Base-by-base conservation (phyloP, 2,329 filamentous ascomycete genomes). In the Tolypocladium nubicola region DNA sequence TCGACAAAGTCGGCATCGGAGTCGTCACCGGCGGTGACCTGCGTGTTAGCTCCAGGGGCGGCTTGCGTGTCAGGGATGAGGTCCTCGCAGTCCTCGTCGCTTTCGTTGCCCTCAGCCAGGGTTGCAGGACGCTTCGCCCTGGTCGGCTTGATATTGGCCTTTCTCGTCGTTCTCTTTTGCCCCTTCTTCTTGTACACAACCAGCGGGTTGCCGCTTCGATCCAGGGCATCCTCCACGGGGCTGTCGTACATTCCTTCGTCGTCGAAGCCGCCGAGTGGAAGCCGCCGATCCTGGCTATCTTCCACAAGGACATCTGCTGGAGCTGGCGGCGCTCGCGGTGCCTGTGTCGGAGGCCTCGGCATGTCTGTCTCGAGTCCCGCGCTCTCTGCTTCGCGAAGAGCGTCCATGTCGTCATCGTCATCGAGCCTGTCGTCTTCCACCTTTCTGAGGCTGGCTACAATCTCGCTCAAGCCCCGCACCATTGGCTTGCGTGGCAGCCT, bases 181-280 rank as follows among this genome's bases (percentile, higher is more conserved):
- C 88, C 89, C 75, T 89, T 89, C 80, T 94, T 94, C 78, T 92
- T 93, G 76, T 81, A 93, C 1, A 82, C 71, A 56, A 79, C 82
- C 41, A 84, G 68, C 2, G 84, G 84, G 60, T 81, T 76, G 1
- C 84, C 84, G 63, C 83, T 73, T n/a, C 75, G 76, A 55, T 76
- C 82, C 14, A 79, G 67, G 0, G 75, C 72, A 41, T 80, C 79
- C n/a, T 81, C 79, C 4, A 73, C 74, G 1, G 73, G 71, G 60
- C 79, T 81, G 67, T 86, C 84, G 64, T 82, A 81, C 59, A 76
- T 64, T 9, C 65, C 77, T 63, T 86, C 84, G 57, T 87, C 83
- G 58, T 88, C 85, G 53, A 87, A 88, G 0, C 80, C 83, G 43
- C 82, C 80, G 0, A 86, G 74, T 7, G 81, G 75, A 1, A 75